Evolutionary conservation across 176 grass and related monocot species (phyloP).

Genomic region (Tillandsia fasciculata): DNA sequence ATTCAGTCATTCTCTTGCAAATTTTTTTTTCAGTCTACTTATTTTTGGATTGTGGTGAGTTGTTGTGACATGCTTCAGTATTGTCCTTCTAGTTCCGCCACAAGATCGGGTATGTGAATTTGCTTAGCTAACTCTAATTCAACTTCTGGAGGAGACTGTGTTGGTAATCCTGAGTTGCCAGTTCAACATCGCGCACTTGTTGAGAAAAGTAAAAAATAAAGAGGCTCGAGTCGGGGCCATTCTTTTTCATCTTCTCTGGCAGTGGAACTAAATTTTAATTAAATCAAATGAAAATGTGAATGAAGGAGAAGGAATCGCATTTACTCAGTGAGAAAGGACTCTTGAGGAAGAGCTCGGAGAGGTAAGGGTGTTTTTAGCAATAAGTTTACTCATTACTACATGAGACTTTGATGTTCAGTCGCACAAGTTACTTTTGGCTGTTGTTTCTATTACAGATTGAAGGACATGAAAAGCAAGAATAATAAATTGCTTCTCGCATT

Average conservation of each 20-base stretch:
- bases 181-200: slow-evolving; percentile 61
- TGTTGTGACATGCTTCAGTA: slow-evolving; percentile 7
- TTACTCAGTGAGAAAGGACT: no score
- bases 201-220: slow-evolving; percentile 58
- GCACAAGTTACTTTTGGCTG: no score
- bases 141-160: slow-evolving; percentile 85
- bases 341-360: no score
- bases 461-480: no score
- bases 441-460: no score
- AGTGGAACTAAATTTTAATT: no score
- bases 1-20: not conserved
- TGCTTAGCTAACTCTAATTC: slow-evolving; percentile 71
- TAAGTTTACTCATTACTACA: no score
- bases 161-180: slow-evolving; percentile 68
- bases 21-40: not conserved
- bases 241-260: not conserved
- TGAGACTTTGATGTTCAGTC: no score
- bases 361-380: no score
- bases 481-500: no score
- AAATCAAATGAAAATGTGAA: no score
- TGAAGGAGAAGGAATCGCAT: no score
- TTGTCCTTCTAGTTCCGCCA: slow-evolving; percentile 55
- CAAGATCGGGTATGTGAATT: slow-evolving; percentile 91
- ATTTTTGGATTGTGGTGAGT: not conserved
- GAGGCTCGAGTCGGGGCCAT: slow-evolving; percentile 57